phyloP scores from a whole-genome alignment of 768 basidiomycete species.

The Tricholoma furcatifolium region DNA sequence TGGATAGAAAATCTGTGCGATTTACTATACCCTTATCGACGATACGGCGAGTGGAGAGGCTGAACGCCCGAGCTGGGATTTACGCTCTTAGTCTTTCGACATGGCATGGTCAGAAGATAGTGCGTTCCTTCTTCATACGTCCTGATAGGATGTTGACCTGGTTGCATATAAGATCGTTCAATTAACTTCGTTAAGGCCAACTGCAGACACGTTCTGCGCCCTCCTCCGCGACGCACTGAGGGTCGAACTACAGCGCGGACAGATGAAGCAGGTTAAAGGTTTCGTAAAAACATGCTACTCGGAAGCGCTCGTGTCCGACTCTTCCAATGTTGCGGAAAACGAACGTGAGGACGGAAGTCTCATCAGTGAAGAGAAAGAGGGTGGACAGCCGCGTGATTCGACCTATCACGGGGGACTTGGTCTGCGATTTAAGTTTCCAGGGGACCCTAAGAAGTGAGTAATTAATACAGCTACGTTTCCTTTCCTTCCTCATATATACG shows the following conservation, averaged over 20 bases:
- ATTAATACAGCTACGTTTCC: neutral
- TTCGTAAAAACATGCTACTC: slow-evolving; percentile 95
- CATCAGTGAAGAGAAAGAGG: slow-evolving; percentile 52
- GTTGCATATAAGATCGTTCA: slow-evolving; percentile 68
- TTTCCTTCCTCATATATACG: slow-evolving; percentile 1
- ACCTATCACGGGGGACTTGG: slow-evolving; percentile 79
- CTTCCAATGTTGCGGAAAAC: slow-evolving; percentile 56
- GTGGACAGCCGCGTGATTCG: slow-evolving; percentile 42
- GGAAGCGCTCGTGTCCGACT: slow-evolving; percentile 72
- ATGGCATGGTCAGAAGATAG: slow-evolving; percentile 94
- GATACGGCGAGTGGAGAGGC: slow-evolving; percentile 88
- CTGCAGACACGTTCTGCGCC: slow-evolving; percentile 90
- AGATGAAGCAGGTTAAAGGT: slow-evolving; percentile 90
- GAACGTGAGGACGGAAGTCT: slow-evolving; percentile 71
- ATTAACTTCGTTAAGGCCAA: slow-evolving; percentile 88
- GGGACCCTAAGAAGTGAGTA: slow-evolving; percentile 85
- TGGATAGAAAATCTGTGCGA: slow-evolving; percentile 89
- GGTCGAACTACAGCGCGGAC: slow-evolving; percentile 81
- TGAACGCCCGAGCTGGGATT: slow-evolving; percentile 91
- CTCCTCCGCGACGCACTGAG: slow-evolving; percentile 88
- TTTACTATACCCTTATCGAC: slow-evolving; percentile 92
- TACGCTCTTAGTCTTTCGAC: slow-evolving; percentile 94
- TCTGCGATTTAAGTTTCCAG: slow-evolving; percentile 84
- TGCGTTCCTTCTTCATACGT: slow-evolving; percentile 35
- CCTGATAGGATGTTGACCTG: neutral